Evolutionary conservation across 768 basidiomycete genomes (phyloP).

Genomic region (Russula sp.): DNA sequence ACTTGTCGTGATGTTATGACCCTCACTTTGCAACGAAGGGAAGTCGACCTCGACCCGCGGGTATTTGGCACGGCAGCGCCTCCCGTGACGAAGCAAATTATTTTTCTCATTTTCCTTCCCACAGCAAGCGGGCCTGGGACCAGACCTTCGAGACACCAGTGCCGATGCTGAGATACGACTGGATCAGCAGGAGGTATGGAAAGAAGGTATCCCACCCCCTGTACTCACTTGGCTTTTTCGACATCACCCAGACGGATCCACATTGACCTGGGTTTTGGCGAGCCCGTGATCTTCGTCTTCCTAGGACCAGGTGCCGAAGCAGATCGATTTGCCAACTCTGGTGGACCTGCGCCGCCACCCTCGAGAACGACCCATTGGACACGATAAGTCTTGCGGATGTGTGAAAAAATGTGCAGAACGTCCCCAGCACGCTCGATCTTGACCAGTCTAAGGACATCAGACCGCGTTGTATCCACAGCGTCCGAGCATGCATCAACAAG

Average conservation of each 20-base stretch:
- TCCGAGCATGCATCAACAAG: slow-evolving; percentile 12
- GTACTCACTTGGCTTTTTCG: slow-evolving; percentile 14
- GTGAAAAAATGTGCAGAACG: slow-evolving; percentile 80
- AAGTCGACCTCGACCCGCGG: no score
- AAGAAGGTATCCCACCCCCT: not conserved
- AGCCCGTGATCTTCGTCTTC: not conserved
- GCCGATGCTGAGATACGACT: slow-evolving; percentile 46
- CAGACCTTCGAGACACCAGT: slow-evolving; percentile 73
- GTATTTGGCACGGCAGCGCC: no score
- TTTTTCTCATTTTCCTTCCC: slow-evolving; percentile 27
- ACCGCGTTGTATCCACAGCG: not conserved
- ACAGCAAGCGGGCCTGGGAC: slow-evolving; percentile 46
- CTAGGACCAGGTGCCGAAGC: not conserved
- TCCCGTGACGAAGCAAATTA: not conserved
- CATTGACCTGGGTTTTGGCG: slow-evolving; percentile 1
- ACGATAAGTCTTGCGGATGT: slow-evolving; percentile 82
- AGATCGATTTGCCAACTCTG: slow-evolving; percentile 19
- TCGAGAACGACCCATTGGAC: slow-evolving; percentile 63
- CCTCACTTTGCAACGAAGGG: no score
- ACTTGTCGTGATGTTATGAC: no score
- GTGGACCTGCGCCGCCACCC: slow-evolving; percentile 47
- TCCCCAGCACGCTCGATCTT: slow-evolving; percentile 49
- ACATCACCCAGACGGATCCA: slow-evolving; percentile 8
- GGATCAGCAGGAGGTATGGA: not conserved
- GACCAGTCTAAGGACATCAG: slow-evolving; percentile 30